These are phyloP conservation scores for Centrapalus pauciflorus DNA, from an alignment of 129 eudicot genomes.

Conservation along the genomic window DNA sequence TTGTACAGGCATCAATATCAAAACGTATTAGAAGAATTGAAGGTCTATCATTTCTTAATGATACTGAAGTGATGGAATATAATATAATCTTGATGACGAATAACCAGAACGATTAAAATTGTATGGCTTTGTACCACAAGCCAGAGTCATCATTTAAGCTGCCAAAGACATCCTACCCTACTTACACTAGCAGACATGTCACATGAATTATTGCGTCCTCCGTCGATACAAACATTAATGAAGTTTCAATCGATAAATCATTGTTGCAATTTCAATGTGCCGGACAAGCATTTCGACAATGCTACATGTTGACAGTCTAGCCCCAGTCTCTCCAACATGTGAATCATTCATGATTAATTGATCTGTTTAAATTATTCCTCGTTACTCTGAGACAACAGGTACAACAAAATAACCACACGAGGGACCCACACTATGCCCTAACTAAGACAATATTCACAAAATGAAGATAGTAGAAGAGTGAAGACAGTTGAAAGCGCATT, in stretches of 20 bases:
- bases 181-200: slow-evolving; percentile 6
- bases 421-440: slow-evolving; percentile 8
- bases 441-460: neutral
- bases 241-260: neutral
- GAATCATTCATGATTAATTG: neutral
- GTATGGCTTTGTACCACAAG: slow-evolving; percentile 11
- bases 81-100: neutral
- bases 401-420: neutral
- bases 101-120: neutral
- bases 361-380: slow-evolving; percentile 11
- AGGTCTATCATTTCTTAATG: neutral
- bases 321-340: neutral
- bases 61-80: neutral
- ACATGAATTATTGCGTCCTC: neutral
- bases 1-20: neutral
- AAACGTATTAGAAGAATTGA: neutral
- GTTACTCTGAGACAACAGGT: neutral
- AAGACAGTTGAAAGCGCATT: neutral
- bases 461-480: neutral
- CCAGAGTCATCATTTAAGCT: neutral
- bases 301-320: neutral
- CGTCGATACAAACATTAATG: neutral
- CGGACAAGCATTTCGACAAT: neutral
- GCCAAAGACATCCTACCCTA: slow-evolving; percentile 7
- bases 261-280: slow-evolving; percentile 2